Evolutionary conservation across 1,139 yeast genomes (phyloP), one percentile per base, ranked within the genome.

Genomic region (Candida neerlandica): DNA sequence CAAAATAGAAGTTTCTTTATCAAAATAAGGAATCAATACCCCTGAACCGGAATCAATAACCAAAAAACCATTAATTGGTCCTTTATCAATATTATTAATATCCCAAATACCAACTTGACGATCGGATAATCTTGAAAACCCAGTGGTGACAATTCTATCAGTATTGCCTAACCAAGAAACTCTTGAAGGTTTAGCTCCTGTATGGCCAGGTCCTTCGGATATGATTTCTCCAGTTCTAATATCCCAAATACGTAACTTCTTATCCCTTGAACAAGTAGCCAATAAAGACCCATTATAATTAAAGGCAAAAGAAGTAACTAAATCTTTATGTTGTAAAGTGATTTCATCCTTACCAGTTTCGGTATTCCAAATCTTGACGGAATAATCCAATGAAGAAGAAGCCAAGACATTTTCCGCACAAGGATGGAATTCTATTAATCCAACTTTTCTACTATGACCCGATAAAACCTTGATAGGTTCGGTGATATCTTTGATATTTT

Each of bases 41-140:
- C 99, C 99, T 0, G 98, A 88, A 5, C 96, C 87, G 14, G 96
- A 82, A 64, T 95, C 99, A 50, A 94, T 80, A 26, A 85, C 82
- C 60, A 85, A 77, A 65, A 91, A 89, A 0, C 96, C 97, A 50
- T 90, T 96, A 58, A 94, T 81, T 45, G 97, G 92, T 23, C 98
- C 98, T 45, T 79, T 76, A 3, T 74, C 84, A 50, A 95, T 75
- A 58, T 87, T 82, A 39, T 77, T 76, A 30, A 90, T 77, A 61
- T 94, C 92, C 98, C 99, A 94, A 51, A 94, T 77, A 56, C 95
- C 99, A 55, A 92, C 77, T 71, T 94, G 98, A 67, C 99, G 91
- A 65, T 92, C 98, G 41, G 96, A 89, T 59, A 89, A 79, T 64
- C 88, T 84, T 39, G 96, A 90, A 65, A 94, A 94, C 1, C 99